Evolutionary conservation across 495 filamentous ascomycete genomes (phyloP).

Genomic region (Annulohypoxylon bovei): DNA sequence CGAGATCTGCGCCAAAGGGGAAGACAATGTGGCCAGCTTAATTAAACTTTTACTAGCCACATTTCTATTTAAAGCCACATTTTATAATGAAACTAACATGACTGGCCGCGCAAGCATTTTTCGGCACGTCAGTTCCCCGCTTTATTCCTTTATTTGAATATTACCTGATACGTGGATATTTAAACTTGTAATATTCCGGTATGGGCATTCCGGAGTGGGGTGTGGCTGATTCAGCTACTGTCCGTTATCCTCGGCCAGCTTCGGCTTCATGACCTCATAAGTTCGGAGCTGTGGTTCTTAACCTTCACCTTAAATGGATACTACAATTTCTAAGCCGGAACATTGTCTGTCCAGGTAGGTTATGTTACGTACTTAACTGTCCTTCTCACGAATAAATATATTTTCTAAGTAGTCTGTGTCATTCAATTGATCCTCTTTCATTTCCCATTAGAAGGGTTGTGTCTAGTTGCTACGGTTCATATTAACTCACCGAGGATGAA

Average conservation of each 20-base stretch:
- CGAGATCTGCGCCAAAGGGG: slow-evolving; percentile 33
- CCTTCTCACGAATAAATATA: not conserved
- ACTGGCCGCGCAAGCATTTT: slow-evolving; percentile 17
- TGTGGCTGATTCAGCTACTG: slow-evolving; percentile 24
- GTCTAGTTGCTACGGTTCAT: slow-evolving; percentile 23
- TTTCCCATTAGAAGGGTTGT: slow-evolving; percentile 8
- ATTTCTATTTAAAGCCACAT: slow-evolving; percentile 18
- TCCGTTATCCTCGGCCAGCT: slow-evolving; percentile 45
- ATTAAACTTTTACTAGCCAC: slow-evolving; percentile 33
- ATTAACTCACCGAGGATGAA: slow-evolving; percentile 57
- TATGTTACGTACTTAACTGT: not conserved
- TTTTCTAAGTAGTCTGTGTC: not conserved
- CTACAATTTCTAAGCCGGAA: not conserved
- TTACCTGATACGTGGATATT: not conserved
- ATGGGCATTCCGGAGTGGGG: slow-evolving; percentile 5
- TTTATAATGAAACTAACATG: slow-evolving; percentile 4
- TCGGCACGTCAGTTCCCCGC: not conserved
- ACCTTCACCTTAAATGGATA: not conserved
- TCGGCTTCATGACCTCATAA: slow-evolving; percentile 42
- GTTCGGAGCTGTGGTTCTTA: not conserved
- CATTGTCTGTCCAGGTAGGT: not conserved
- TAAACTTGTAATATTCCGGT: not conserved
- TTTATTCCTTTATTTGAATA: not conserved
- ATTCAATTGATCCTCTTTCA: slow-evolving; percentile 7
- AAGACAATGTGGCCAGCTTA: slow-evolving; percentile 35